Evolutionary conservation across 441 rosid genomes (phyloP), one percentile per base, ranked within the genome.

Genomic region (Adansonia madagascariensis): DNA sequence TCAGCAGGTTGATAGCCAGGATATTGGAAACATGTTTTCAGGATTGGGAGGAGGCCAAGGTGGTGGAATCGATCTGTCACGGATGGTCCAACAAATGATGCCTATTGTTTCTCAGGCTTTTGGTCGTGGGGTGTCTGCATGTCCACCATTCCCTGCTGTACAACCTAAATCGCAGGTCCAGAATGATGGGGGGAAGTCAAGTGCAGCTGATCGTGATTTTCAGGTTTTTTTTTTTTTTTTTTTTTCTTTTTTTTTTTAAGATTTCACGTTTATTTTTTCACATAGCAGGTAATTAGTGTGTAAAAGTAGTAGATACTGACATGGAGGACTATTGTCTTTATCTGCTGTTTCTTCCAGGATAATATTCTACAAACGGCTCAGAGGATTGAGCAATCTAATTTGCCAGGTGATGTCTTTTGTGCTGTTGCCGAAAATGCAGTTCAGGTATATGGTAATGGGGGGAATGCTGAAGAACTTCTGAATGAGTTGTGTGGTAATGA

Each of bases 71-170:
- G 98, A 93, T 86, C 81, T 93, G 80, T 92, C 98, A 18, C 88
- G 88, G 80, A 91, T 97, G 92, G 85, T 97, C 50, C 98, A 90
- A 76, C 97, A 91, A 82, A 93, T 97, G 98, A 93, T 97, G 98
- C 99, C 98, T 49, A 84, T 92, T 57, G 98, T 97, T 75, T 91
- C 98, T 41, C 97, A 88, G 84, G 97, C 94, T 75, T 88, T 97
- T 49, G 83, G 85, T 49, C 83, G 81, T 70, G 97, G 91, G 52
- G 52, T 87, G 35, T 71, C 80, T 57, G 67, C 79, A 74, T 56
- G 85, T 65, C 62, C 69, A 3, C 35, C 71, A 18, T 12, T 75
- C 41, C 31, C 61, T 49, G 50, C 69, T 52, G 39, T 50, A 50
- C 80, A 60, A 61, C 82, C 91, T 57, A 81, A 83, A 75, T 55